phyloP scores from a whole-genome alignment of 805 yeast genomes.

The Candida krabiensis region DNA sequence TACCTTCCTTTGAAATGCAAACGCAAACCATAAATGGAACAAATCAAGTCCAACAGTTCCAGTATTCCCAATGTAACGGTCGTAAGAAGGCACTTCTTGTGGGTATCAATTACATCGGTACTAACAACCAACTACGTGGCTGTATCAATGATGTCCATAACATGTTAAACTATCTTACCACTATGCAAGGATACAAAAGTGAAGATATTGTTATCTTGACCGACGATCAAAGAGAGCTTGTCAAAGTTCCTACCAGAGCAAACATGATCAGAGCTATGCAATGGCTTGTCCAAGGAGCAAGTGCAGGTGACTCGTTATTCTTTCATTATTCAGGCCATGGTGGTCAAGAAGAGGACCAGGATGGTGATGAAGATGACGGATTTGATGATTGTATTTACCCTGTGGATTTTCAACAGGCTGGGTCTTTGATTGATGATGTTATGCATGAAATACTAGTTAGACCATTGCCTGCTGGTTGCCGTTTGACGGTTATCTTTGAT shows the following conservation, averaged over 20 bases:
- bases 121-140: constrained; percentile 62
- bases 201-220: constrained; percentile 62
- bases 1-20: constrained; percentile 21
- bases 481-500: constrained; percentile 79
- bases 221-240: constrained; percentile 51
- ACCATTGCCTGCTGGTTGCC: constrained; percentile 69
- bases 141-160: constrained; percentile 77
- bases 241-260: constrained; percentile 57
- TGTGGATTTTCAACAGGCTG: constrained; percentile 54
- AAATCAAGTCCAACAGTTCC: constrained; percentile 31
- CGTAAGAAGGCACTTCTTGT: constrained; percentile 70
- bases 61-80: constrained; percentile 72
- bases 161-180: constrained; percentile 39
- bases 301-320: constrained; percentile 74
- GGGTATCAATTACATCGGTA: constrained; percentile 77
- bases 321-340: constrained; percentile 91
- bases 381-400: constrained; percentile 38
- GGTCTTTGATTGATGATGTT: constrained; percentile 71
- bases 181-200: constrained; percentile 45
- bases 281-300: constrained; percentile 75
- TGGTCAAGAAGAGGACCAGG: constrained; percentile 63
- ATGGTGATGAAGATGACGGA: constrained; percentile 39
- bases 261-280: constrained; percentile 78
- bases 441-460: constrained; percentile 71
- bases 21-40: constrained; percentile 34